Base-by-base conservation (phyloP, 1,284 basidiomycete genomes). In the Tilletia caries region DNA sequence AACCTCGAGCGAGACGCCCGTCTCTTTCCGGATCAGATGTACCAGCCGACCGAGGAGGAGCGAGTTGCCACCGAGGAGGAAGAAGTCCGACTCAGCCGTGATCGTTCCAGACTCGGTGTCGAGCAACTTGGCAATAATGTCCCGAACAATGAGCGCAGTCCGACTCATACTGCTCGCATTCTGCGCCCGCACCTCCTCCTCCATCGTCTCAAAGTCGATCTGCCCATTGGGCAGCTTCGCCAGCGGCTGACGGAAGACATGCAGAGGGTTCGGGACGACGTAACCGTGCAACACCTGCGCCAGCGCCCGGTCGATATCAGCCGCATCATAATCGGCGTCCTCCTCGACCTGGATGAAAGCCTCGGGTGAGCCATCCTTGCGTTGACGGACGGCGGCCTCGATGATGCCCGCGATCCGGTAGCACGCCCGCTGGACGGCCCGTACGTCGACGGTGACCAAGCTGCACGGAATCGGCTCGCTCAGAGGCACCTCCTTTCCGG, bases 331-430 rank as follows among this genome's bases (percentile, higher is more conserved):
- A 48, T 80, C 80, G 48, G 78, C 80, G 64, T 82, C 77, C 70
- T 83, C 81, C 67, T 82, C 79, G 33, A 83, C 81, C 65, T 82
- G 80, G 67, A 83, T 81, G 70, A 82, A 82, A 2, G 81, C 81
- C 70, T 82, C 81, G 34, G 79, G 81, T 2, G 81, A 75, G 25
- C 81, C 80, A 41, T 83, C 81, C 65, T 77, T 79, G 41, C 80
- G 80, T 67, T 82, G 79, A 18, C 78, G 75, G 0, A 83, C 80
- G 13, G 81, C 81, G 0, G 81, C 81, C 67, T 83, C 81, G 66
- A 82, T 71, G 65, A 83, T 79, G 67, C 81, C 81, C 10, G 80
- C 79, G 33, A 83, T 83, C 37, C 81, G 81, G 76, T 82, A 82
- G 69, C 80, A 82, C 18, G 81, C 81, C 23, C 81, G 78, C 71